Conservation (phyloP, 768 basidiomycete species). For the Mycena amicta region DNA sequence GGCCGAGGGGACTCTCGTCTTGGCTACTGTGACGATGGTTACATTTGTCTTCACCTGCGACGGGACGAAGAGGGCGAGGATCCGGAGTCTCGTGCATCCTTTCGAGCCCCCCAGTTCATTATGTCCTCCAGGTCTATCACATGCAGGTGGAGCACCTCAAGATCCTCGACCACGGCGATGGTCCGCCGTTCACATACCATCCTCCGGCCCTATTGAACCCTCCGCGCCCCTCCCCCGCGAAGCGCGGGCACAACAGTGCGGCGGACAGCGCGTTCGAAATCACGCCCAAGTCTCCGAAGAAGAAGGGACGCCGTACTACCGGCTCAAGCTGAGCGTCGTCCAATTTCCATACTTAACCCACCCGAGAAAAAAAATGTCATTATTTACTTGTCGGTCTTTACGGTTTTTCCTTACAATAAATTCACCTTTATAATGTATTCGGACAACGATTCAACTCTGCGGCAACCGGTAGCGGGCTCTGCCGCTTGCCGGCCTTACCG, state of each 20-base stretch:
- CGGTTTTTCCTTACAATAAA: not conserved
- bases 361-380: too few relatives aligned
- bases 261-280: not conserved
- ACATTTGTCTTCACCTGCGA: not conserved
- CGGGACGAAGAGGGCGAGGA: too few relatives aligned
- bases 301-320: not conserved
- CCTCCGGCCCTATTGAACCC: not conserved
- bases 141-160: not conserved
- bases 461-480: not conserved
- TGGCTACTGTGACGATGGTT: not conserved
- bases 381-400: not conserved
- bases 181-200: not conserved
- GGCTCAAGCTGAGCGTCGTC: too few relatives aligned
- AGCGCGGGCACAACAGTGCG: not conserved
- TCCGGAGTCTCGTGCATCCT: too few relatives aligned
- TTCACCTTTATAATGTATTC: not conserved
- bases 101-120: too few relatives aligned
- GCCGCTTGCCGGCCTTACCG: not conserved
- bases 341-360: too few relatives aligned
- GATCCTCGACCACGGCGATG: not conserved
- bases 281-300: not conserved
- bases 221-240: not conserved
- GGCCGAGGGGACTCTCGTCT: not conserved
- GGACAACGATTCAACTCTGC: not conserved
- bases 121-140: not conserved